These are phyloP conservation scores for Eucalyptus regnans DNA, from an alignment of 345 rosid genomes.

Conservation along the genomic window DNA sequence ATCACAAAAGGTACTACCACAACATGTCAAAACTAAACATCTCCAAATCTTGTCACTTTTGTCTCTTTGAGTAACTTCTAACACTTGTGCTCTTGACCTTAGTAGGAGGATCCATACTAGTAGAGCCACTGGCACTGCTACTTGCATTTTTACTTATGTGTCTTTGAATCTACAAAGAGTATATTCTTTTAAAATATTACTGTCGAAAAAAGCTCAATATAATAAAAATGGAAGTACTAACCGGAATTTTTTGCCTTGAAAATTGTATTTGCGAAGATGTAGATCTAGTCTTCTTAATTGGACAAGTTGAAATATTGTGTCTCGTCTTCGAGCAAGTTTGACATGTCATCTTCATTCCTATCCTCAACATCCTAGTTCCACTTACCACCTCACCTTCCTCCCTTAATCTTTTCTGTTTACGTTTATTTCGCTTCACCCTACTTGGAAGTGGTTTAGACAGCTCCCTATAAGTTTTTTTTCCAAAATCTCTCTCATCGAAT, in stretches of 20 bases:
- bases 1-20: too few relatives aligned
- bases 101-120: too few relatives aligned
- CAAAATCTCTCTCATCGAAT: not conserved
- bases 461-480: not conserved
- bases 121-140: accelerated
- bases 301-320: not conserved
- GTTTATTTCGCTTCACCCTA: accelerated
- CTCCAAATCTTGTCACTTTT: too few relatives aligned
- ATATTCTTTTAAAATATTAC: not conserved
- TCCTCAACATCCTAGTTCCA: not conserved
- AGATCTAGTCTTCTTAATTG: not conserved
- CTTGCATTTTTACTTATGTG: not conserved
- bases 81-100: too few relatives aligned
- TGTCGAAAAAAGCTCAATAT: not conserved
- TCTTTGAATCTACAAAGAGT: not conserved
- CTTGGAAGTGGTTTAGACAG: not conserved
- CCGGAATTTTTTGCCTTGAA: not conserved
- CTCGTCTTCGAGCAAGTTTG: not conserved
- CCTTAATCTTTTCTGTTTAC: not conserved
- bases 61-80: too few relatives aligned
- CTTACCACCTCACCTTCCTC: not conserved
- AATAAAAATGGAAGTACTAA: not conserved
- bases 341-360: not conserved
- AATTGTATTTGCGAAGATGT: not conserved
- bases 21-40: too few relatives aligned